Conservation (phyloP, 345 rosid genomes). For the Excoecaria agallocha region DNA sequence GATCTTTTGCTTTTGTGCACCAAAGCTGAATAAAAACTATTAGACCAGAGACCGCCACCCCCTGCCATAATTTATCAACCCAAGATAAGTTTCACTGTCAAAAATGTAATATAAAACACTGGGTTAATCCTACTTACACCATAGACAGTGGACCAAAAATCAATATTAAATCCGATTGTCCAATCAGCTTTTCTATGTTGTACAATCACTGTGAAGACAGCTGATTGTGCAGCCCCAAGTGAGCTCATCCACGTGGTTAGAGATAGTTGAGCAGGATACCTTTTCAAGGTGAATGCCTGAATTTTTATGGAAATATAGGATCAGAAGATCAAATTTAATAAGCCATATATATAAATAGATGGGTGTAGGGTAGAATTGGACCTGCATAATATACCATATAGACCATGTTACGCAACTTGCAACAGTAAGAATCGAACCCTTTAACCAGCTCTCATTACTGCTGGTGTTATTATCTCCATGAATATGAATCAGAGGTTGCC, state of each 20-base stretch:
- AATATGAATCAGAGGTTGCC: constrained; percentile 43
- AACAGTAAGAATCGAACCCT: constrained; percentile 56
- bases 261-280: constrained; percentile 65
- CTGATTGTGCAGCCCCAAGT: constrained; percentile 60
- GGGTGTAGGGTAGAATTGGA: constrained; percentile 12
- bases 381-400: constrained; percentile 68
- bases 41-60: constrained; percentile 51
- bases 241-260: constrained; percentile 64
- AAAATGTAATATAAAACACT: not conserved
- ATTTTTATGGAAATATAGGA: constrained; percentile 5
- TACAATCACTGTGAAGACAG: constrained; percentile 45
- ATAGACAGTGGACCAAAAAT: constrained; percentile 53
- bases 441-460: constrained; percentile 51
- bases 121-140: constrained; percentile 40
- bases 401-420: constrained; percentile 68
- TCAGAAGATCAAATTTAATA: too few species aligned
- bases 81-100: not conserved
- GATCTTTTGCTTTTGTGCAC: constrained; percentile 60
- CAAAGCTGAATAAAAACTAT: constrained; percentile 42
- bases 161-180: constrained; percentile 51
- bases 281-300: constrained; percentile 54
- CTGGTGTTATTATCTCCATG: constrained; percentile 14
- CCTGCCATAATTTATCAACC: constrained; percentile 35
- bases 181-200: constrained; percentile 47
- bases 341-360: not conserved